These are phyloP conservation scores for Globisporangium radiosum DNA, from an alignment of 352 stramenopile species.

Conservation along the genomic window DNA sequence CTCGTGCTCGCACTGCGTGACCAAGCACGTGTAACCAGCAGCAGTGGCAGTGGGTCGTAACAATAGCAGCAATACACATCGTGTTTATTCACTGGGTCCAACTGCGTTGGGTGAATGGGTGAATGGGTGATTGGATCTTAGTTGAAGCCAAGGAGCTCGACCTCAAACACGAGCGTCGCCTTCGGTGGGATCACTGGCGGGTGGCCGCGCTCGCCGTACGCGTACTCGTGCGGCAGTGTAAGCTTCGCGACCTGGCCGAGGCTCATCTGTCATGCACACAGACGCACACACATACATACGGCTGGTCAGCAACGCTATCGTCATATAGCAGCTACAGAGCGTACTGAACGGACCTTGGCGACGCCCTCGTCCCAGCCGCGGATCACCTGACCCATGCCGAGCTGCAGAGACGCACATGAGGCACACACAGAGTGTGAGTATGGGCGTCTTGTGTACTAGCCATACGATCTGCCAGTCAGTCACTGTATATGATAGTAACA, in stretches of 20 bases:
- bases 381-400: slow-evolving; percentile 74
- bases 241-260: slow-evolving; percentile 92
- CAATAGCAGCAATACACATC: too few relatives aligned
- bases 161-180: slow-evolving; percentile 91
- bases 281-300: background rate
- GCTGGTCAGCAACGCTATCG: too few relatives aligned
- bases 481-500: background rate
- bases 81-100: too few relatives aligned
- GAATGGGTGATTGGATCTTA: slow-evolving; percentile 14
- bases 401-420: slow-evolving; percentile 14
- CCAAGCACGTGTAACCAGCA: background rate
- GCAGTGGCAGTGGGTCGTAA: too few relatives aligned
- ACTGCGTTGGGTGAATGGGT: too few relatives aligned
- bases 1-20: slow-evolving; percentile 10
- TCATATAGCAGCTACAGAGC: too few relatives aligned
- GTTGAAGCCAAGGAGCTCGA: slow-evolving; percentile 85
- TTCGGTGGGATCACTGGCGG: slow-evolving; percentile 88
- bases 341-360: slow-evolving; percentile 16
- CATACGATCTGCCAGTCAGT: background rate
- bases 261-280: slow-evolving; percentile 49
- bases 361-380: slow-evolving; percentile 75
- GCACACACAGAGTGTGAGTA: background rate
- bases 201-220: slow-evolving; percentile 89
- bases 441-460: background rate
- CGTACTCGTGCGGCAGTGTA: slow-evolving; percentile 90